These are phyloP conservation scores for Phytopythium montanum DNA, from an alignment of 352 stramenopile species.

Conservation along the genomic window DNA sequence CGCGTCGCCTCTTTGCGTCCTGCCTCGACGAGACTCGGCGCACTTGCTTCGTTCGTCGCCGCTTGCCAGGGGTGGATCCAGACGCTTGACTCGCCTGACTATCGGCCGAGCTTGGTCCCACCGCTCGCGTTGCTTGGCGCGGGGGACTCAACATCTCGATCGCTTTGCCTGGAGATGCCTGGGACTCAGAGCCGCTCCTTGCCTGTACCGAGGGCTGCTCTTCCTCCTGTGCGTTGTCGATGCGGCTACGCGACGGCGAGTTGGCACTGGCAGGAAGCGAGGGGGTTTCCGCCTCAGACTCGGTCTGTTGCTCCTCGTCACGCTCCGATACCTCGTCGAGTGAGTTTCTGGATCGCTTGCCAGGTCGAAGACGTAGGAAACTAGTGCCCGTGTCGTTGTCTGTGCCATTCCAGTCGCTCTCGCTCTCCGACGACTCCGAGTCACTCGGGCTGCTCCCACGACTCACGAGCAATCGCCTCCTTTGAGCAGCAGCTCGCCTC, in stretches of 20 bases:
- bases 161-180: neutral
- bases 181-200: neutral
- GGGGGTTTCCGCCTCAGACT: neutral
- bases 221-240: neutral
- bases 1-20: neutral
- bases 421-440: too few relatives aligned
- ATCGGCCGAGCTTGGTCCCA: neutral
- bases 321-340: neutral
- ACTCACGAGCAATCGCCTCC: too few relatives aligned
- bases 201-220: neutral
- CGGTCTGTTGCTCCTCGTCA: neutral
- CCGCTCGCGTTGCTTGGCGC: neutral
- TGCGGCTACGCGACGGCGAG: neutral
- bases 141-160: neutral
- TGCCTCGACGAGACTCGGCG: neutral
- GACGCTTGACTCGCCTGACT: neutral
- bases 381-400: too few relatives aligned
- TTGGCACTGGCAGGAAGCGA: neutral
- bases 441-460: too few relatives aligned
- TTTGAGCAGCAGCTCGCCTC: too few relatives aligned
- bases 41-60: conserved; percentile 1
- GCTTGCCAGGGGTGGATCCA: neutral
- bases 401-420: too few relatives aligned
- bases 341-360: neutral
- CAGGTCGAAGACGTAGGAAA: too few relatives aligned